phyloP scores from a whole-genome alignment of 768 basidiomycete genomes.

The Udeniomyces megalosporus region DNA sequence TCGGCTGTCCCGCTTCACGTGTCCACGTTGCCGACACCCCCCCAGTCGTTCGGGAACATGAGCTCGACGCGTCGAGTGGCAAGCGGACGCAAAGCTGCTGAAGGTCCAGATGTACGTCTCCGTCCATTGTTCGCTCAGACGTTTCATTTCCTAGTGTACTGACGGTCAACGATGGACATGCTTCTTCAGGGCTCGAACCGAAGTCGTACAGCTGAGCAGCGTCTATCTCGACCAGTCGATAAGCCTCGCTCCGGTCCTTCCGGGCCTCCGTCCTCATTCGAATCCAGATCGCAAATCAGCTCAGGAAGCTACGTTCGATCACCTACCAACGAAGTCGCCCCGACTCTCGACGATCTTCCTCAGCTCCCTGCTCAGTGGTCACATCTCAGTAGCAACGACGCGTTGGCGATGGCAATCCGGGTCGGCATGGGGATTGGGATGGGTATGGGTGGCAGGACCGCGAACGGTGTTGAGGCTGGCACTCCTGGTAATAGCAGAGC shows the following conservation, averaged over 20 bases:
- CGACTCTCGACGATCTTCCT: not conserved
- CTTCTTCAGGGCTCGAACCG: not conserved
- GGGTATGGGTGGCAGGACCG: constrained; percentile 11
- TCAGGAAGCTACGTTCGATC: constrained; percentile 6
- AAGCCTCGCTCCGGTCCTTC: too few relatives aligned
- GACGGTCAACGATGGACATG: too few relatives aligned
- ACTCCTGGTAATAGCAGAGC: too few relatives aligned
- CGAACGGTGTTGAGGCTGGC: too few relatives aligned
- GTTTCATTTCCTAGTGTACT: too few relatives aligned
- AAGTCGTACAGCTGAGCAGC: not conserved
- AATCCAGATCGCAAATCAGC: too few relatives aligned
- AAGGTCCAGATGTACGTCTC: not conserved
- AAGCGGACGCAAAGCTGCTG: not conserved
- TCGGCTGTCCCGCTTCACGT: not conserved
- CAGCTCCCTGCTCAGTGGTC: not conserved
- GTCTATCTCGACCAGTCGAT: not conserved
- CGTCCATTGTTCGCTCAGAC: too few relatives aligned
- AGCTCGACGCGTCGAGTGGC: not conserved
- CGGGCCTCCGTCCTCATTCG: too few relatives aligned
- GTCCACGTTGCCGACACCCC: not conserved
- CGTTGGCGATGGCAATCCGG: constrained; percentile 12
- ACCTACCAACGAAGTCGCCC: not conserved
- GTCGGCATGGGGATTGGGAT: constrained; percentile 16
- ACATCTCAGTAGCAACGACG: constrained; percentile 4
- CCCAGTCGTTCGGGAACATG: not conserved